phyloP scores from a whole-genome alignment of 495 filamentous ascomycete species.

The Penicillium paradoxum region DNA sequence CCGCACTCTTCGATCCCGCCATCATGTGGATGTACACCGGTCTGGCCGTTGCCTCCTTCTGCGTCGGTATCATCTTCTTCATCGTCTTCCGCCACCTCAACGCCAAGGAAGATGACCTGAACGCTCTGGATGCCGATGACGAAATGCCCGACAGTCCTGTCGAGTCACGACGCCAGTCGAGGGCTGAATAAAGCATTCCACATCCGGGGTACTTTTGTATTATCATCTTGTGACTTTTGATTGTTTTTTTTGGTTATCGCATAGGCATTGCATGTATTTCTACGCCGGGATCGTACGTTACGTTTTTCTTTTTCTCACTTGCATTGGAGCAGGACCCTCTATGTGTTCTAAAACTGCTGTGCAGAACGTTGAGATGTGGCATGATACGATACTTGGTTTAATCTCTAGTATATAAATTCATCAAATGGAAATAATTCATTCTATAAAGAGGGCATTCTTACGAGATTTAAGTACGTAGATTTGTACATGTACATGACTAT shows the following conservation, averaged over 20 bases:
- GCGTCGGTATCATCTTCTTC: constrained; percentile 44
- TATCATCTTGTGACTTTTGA: background rate
- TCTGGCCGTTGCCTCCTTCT: constrained; percentile 48
- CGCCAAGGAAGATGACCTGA: constrained; percentile 43
- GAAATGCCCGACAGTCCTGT: constrained; percentile 16
- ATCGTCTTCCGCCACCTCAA: constrained; percentile 41
- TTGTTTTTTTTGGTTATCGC: background rate
- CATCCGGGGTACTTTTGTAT: background rate
- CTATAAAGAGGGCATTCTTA: too few species aligned
- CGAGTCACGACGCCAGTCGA: constrained; percentile 12
- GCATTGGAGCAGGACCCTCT: constrained; percentile 5
- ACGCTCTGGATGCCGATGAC: constrained; percentile 41
- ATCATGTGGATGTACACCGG: constrained; percentile 65
- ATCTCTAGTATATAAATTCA: constrained; percentile 6
- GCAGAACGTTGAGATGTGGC: constrained; percentile 13
- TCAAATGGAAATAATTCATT: background rate
- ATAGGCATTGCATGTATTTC: background rate
- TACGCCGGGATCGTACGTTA: constrained; percentile 1
- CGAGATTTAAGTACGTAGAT: too few species aligned
- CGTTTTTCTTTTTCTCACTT: background rate
- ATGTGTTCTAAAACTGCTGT: constrained; percentile 5
- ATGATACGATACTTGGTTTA: constrained; percentile 5
- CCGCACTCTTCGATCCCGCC: constrained; percentile 62
- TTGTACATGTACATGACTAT: too few species aligned
- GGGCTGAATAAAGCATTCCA: constrained; percentile 5